Evolutionary conservation across 2,329 filamentous ascomycete species (phyloP), one percentile per base, ranked within the genome.

Genomic region (Drechslerella stenobrocha): DNA sequence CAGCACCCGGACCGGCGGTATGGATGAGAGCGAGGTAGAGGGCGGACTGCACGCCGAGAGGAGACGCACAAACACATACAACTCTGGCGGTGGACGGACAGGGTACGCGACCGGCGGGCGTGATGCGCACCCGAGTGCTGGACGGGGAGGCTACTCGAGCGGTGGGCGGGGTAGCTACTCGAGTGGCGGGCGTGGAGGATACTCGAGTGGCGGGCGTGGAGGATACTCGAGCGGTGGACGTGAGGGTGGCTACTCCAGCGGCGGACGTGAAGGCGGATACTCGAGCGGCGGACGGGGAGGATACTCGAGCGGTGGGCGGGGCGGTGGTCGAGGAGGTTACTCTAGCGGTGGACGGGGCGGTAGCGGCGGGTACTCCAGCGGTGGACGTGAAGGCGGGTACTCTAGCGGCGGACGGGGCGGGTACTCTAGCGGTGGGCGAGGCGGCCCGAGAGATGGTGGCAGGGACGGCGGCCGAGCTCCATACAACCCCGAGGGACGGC

Each of bases 361-460:
- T 13, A 30, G 42, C 23, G 59, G 51, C 30, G 40, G 58, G 24
- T 32, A 37, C n/a, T 32, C 28, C 22, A 63, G 20, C 18, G n/a
- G 24, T 34, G 32, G 35, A 35, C 20, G 18, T 24, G 22, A 23
- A 15, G 56, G 52, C 7, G 40, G 40, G 5, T 47, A 44, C 34
- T 28, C 22, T 18, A 22, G 44, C 20, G 52, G 23, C 6, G 52
- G 50, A 23, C 26, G 37, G 13, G 37, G 52, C n/a, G 37, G 32
- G 18, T 56, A 56, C n/a, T 30, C 28, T 40, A 45, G 69, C n/a
- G 46, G 30, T 22, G 22, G 51, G 13, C 37, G 69, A n/a, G 46
- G 30, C 30, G 22, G 51, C 11, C 37, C 50, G 24, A 20, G 24
- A 3, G 51, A 22, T 35, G 50, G 63, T 23, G 26, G 40, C 18